These are phyloP conservation scores for Trichoderma oligosporum DNA, from an alignment of 2,329 filamentous ascomycete genomes.

Conservation along the genomic window DNA sequence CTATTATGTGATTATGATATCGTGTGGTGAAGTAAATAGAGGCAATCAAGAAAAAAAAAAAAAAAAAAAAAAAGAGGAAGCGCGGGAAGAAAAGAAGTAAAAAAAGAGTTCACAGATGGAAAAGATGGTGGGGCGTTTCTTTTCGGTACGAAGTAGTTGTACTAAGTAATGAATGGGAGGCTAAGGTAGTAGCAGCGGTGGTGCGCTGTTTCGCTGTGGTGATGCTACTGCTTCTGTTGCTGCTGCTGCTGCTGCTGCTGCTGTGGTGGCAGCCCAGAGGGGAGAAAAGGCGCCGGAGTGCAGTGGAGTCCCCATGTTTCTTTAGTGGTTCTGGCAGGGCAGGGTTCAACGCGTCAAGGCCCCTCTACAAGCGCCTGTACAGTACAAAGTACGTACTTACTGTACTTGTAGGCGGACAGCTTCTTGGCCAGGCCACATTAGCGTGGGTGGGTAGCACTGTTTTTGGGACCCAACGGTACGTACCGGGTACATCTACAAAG, in stretches of 20 bases:
- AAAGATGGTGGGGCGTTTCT: conserved; percentile 1
- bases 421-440: conserved; percentile 4
- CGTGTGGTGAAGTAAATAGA: neutral
- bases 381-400: too few relatives aligned
- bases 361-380: too few relatives aligned
- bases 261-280: conserved; percentile 4
- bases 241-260: too few relatives aligned
- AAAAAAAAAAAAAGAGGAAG: neutral
- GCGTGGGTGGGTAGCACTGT: conserved; percentile 17
- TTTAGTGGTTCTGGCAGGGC: neutral
- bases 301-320: neutral
- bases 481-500: neutral
- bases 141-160: neutral
- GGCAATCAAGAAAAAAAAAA: neutral
- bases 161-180: neutral
- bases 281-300: neutral
- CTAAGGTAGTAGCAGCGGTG: conserved; percentile 3
- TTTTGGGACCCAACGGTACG: conserved; percentile 17
- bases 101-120: conserved; percentile 9
- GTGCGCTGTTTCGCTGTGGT: too few relatives aligned
- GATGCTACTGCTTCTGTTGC: too few relatives aligned
- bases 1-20: neutral
- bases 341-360: neutral
- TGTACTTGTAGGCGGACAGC: too few relatives aligned
- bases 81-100: conserved; percentile 7